A percentile compares a stretch with the other conserved stretches of the same genome.
Conservation (phyloP, 1,139 yeast genomes). For the Sugiyamaella xylanicola region DNA sequence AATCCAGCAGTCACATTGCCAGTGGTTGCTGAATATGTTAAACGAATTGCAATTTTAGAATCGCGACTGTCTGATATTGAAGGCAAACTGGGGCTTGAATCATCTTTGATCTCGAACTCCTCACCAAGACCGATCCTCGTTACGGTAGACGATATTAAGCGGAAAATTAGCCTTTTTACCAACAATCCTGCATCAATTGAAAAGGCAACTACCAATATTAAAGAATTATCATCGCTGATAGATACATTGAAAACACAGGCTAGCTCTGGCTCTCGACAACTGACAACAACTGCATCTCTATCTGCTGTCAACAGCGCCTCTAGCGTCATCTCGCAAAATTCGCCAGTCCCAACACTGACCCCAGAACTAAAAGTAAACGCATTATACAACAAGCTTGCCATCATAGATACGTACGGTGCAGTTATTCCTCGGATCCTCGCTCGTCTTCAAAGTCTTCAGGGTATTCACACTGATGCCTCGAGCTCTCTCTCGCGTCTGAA, state of each 20-base stretch:
- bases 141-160: constrained; percentile 22
- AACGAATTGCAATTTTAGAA: constrained; percentile 25
- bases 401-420: constrained; percentile 44
- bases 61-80: constrained; percentile 26
- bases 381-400: constrained; percentile 46
- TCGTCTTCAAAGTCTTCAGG: constrained; percentile 51
- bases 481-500: constrained; percentile 56
- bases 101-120: background rate
- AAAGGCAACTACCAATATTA: constrained; percentile 22
- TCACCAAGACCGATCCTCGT: constrained; percentile 19
- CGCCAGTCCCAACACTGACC: background rate
- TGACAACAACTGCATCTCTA: background rate
- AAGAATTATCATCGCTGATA: constrained; percentile 19
- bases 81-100: constrained; percentile 18
- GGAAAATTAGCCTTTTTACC: constrained; percentile 27
- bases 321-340: background rate
- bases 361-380: constrained; percentile 20
- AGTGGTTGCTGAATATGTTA: constrained; percentile 12
- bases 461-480: constrained; percentile 53
- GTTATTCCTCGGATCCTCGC: constrained; percentile 48
- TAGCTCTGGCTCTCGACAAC: background rate
- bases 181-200: constrained; percentile 24
- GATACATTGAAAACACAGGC: constrained; percentile 13
- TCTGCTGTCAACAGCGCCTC: background rate
- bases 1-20: too few species aligned